Evolutionary conservation across 805 yeast genomes (phyloP).

Genomic region (Blastobotrys parvus): DNA sequence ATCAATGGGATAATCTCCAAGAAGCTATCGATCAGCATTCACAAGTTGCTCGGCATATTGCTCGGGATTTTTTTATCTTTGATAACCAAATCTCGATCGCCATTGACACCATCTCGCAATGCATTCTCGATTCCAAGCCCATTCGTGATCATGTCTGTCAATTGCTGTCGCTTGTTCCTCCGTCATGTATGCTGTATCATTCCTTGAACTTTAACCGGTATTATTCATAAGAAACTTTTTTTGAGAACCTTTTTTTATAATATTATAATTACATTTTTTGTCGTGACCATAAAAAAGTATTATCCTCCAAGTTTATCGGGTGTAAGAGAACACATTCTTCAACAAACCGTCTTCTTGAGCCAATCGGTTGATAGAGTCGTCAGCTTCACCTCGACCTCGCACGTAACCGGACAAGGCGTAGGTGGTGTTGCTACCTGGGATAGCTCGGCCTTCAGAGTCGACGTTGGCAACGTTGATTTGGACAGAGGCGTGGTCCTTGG

Average conservation of each 20-base stretch:
- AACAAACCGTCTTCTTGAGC: constrained; percentile 98
- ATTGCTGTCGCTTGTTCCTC: neutral
- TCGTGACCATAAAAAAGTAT: no score
- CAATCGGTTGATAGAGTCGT: constrained; percentile 97
- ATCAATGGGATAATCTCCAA: neutral
- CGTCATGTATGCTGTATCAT: neutral
- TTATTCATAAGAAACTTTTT: no score
- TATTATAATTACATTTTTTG: no score
- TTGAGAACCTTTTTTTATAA: no score
- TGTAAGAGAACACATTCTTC: constrained; percentile 51
- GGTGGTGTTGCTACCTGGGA: constrained; percentile 83
- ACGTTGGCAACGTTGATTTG: constrained; percentile 98
- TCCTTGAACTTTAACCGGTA: neutral
- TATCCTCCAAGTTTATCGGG: constrained; percentile 24
- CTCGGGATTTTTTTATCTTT: neutral
- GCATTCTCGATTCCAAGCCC: neutral
- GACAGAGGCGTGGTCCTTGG: constrained; percentile 99
- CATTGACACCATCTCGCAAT: neutral
- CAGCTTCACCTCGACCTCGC: constrained; percentile 99
- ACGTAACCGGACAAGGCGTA: constrained; percentile 96
- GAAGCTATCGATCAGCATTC: neutral
- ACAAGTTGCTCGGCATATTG: neutral
- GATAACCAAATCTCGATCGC: neutral
- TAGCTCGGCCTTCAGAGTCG: constrained; percentile 92
- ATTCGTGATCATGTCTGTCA: neutral